Conservation (phyloP, 192 early-diverging fungal genomes). For the Phycomyces nitens region DNA sequence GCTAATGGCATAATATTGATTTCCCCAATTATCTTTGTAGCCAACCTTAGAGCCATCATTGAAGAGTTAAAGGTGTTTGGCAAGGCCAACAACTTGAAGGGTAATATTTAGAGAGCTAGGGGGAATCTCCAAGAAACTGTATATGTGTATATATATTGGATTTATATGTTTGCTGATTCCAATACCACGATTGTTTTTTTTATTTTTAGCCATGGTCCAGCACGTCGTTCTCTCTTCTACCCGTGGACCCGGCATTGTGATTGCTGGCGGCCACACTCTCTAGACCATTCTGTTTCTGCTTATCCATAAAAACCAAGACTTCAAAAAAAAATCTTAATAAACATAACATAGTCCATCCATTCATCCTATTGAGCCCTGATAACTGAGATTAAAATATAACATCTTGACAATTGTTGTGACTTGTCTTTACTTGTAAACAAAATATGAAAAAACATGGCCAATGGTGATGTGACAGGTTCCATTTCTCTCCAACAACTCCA, state of each 20-base stretch:
- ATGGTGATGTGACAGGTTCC: neutral
- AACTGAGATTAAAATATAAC: no score
- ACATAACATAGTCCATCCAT: neutral
- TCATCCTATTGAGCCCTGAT: no score
- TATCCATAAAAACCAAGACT: neutral
- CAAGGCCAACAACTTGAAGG: slow-evolving; percentile 47
- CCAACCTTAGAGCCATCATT: slow-evolving; percentile 58
- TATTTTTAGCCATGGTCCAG: slow-evolving; percentile 47
- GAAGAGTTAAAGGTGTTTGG: slow-evolving; percentile 57
- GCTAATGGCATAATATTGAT: neutral
- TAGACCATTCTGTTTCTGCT: slow-evolving; percentile 12
- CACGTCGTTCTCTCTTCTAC: slow-evolving; percentile 65
- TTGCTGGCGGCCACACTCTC: slow-evolving; percentile 45
- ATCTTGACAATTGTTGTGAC: no score
- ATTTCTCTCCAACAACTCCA: neutral
- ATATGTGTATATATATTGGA: neutral
- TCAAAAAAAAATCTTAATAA: slow-evolving; percentile 6
- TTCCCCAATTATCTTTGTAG: slow-evolving; percentile 24
- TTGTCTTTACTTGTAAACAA: no score
- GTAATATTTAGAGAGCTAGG: slow-evolving; percentile 28
- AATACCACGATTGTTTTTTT: neutral
- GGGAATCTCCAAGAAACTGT: no score
- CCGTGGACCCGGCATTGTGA: slow-evolving; percentile 62
- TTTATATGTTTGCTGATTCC: neutral
- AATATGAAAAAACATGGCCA: no score